Conservation (phyloP, 1,284 basidiomycete genomes). For the Cerrena zonata region DNA sequence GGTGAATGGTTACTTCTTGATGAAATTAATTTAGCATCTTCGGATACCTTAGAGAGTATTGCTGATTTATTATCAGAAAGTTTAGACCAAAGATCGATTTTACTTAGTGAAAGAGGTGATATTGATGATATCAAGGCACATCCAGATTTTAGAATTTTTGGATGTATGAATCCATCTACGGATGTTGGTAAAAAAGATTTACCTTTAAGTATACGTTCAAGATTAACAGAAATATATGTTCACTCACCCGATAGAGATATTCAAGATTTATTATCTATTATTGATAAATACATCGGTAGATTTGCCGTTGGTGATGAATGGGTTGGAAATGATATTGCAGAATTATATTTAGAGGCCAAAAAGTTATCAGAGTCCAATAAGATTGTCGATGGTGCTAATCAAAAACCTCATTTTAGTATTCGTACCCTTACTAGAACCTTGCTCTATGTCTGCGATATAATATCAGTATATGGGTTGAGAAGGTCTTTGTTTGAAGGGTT, state of each 20-base stretch:
- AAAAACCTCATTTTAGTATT: conserved; percentile 96
- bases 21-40: conserved; percentile 91
- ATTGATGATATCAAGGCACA: conserved; percentile 88
- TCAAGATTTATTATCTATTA: conserved; percentile 84
- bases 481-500: conserved; percentile 93
- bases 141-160: conserved; percentile 92
- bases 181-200: conserved; percentile 98
- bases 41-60: conserved; percentile 93
- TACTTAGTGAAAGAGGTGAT: conserved; percentile 90
- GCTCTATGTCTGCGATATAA: conserved; percentile 84
- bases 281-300: conserved; percentile 86
- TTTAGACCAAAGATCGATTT: conserved; percentile 83
- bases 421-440: conserved; percentile 89
- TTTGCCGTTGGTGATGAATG: conserved; percentile 80
- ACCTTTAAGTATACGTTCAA: conserved; percentile 81
- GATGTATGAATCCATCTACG: conserved; percentile 99
- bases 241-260: conserved; percentile 87
- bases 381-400: conserved; percentile 91
- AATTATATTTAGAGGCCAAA: conserved; percentile 85
- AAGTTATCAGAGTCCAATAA: conserved; percentile 72
- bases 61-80: conserved; percentile 82
- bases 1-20: conserved; percentile 97
- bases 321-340: conserved; percentile 84
- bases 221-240: conserved; percentile 95
- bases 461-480: conserved; percentile 73